Evolutionary conservation across 176 grass and related monocot species (phyloP).

Genomic region (Tillandsia leiboldiana): DNA sequence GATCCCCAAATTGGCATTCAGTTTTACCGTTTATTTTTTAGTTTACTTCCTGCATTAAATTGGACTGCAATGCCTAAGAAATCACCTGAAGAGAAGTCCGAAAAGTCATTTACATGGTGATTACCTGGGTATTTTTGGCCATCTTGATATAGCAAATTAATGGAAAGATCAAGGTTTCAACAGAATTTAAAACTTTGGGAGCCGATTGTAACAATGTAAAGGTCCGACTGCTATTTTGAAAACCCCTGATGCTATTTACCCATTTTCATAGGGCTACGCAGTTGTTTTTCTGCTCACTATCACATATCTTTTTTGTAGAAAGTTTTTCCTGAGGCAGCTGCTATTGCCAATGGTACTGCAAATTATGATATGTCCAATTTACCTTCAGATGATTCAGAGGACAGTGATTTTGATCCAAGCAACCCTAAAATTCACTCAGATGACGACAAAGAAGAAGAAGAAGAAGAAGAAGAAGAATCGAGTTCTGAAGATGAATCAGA

Average conservation of each 20-base stretch:
- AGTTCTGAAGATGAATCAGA: constrained; percentile 40
- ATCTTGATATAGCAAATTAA: background rate
- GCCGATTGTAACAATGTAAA: too few relatives aligned
- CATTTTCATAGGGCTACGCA: constrained; percentile 6
- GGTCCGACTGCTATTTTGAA: too few relatives aligned
- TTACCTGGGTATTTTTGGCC: background rate
- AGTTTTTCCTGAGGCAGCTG: constrained; percentile 86
- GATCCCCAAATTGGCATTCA: too few relatives aligned
- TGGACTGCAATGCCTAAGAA: too few relatives aligned
- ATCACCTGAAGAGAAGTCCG: too few relatives aligned
- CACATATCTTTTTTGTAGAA: constrained; percentile 45
- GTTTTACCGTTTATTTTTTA: too few relatives aligned
- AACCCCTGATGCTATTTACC: too few relatives aligned
- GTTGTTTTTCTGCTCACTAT: constrained; percentile 11
- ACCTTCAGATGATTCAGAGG: constrained; percentile 50
- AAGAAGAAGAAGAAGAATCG: constrained; percentile 26
- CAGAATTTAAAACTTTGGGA: too few relatives aligned
- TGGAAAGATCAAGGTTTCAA: too few relatives aligned
- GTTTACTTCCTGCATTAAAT: too few relatives aligned
- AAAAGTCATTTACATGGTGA: background rate
- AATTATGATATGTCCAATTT: constrained; percentile 42
- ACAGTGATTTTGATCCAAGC: constrained; percentile 48
- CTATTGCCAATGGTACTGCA: constrained; percentile 37
- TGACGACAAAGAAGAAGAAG: constrained; percentile 20
- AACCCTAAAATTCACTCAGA: constrained; percentile 20